Conservation (phyloP, 108 stramenopile genomes). For the Seminavis robusta region DNA sequence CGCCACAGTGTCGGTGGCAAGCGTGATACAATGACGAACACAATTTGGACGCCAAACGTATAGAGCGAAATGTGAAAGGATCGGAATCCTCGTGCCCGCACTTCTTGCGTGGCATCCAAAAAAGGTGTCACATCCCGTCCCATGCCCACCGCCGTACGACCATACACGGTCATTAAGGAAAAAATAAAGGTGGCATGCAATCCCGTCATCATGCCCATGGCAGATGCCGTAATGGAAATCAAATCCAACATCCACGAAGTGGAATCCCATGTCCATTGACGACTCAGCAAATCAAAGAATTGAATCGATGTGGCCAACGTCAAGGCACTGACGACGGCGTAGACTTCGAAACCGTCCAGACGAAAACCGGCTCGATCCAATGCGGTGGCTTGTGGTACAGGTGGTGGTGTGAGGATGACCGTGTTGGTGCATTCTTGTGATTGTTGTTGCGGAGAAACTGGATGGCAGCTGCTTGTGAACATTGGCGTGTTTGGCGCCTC, state of each 20-base stretch:
- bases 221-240: neutral
- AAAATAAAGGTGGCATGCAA: conserved; percentile 18
- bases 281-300: conserved; percentile 7
- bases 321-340: conserved; percentile 20
- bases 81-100: conserved; percentile 6
- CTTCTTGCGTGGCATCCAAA: conserved; percentile 3
- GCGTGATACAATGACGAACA: conserved; percentile 6
- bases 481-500: too few relatives aligned
- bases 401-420: too few relatives aligned
- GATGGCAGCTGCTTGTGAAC: too few relatives aligned
- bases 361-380: conserved; percentile 14
- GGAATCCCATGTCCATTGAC: neutral
- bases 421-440: too few relatives aligned
- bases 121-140: conserved; percentile 15
- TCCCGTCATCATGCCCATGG: conserved; percentile 13
- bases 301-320: conserved; percentile 13
- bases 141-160: conserved; percentile 18
- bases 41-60: conserved; percentile 6
- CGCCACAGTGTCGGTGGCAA: too few relatives aligned
- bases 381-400: too few relatives aligned
- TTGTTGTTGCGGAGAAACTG: too few relatives aligned
- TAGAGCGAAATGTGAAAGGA: conserved; percentile 10
- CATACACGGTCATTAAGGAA: conserved; percentile 24
- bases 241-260: neutral
- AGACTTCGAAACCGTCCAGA: conserved; percentile 15